Percentiles rank a stretch among this genome's conserved stretches.
Evolutionary conservation across 2,329 filamentous ascomycete species (phyloP).

Genomic region (Ascocoryne sarcoides): DNA sequence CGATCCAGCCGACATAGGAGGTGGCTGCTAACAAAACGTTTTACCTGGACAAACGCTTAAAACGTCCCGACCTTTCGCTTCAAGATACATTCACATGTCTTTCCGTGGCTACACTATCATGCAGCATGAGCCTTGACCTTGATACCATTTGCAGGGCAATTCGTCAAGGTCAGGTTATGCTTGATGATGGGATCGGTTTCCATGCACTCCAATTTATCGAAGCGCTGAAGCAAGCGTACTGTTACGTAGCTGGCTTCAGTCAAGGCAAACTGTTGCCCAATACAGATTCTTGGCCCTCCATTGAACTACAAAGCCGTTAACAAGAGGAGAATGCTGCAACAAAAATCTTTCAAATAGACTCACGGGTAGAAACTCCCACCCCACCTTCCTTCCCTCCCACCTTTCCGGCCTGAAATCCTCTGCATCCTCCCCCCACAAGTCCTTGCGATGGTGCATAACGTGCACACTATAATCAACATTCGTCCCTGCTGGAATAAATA

Average conservation of each 20-base stretch:
- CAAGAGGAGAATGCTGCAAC: neutral
- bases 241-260: conserved; percentile 30
- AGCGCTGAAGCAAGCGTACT: conserved; percentile 29
- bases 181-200: conserved; percentile 25
- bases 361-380: conserved; percentile 32
- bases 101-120: no score
- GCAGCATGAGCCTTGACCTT: conserved; percentile 28
- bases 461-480: conserved; percentile 26
- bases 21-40: no score
- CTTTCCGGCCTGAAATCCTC: conserved; percentile 31
- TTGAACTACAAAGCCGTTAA: conserved; percentile 25
- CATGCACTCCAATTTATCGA: conserved; percentile 27
- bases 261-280: conserved; percentile 32
- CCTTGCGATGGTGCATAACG: conserved; percentile 29
- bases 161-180: conserved; percentile 21
- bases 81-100: no score
- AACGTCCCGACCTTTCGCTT: no score
- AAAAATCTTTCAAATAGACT: conserved; percentile 6
- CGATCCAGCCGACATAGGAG: no score
- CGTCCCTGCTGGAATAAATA: conserved; percentile 27
- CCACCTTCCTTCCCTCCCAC: conserved; percentile 35
- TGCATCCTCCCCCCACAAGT: conserved; percentile 32
- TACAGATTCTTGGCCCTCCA: conserved; percentile 31
- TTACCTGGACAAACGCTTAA: no score
- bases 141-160: conserved; percentile 28